These are phyloP conservation scores for Cordia subcordata DNA, from an alignment of 257 asterid species.

Conservation along the genomic window DNA sequence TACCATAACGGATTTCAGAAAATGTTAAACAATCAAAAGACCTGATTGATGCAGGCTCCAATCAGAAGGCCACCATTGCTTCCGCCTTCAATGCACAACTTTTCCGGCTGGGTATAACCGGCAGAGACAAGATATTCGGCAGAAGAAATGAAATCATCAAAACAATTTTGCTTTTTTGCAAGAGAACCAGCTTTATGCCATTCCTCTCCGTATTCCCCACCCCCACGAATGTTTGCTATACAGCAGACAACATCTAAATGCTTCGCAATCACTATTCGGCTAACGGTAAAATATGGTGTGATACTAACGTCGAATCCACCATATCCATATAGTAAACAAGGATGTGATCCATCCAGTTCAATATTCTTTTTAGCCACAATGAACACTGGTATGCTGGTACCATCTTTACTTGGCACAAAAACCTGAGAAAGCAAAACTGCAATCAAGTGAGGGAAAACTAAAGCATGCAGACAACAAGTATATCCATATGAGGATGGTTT, in stretches of 20 bases:
- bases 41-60: constrained; percentile 97
- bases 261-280: constrained; percentile 57
- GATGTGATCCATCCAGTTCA: constrained; percentile 74
- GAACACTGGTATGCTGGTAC: constrained; percentile 67
- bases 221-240: constrained; percentile 93
- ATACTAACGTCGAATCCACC: constrained; percentile 86
- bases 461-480: background rate
- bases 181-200: constrained; percentile 96
- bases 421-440: constrained; percentile 38
- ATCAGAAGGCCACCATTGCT: constrained; percentile 96
- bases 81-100: constrained; percentile 95
- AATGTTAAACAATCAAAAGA: constrained; percentile 17
- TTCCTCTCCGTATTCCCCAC: constrained; percentile 97
- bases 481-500: background rate
- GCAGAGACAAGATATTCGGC: constrained; percentile 73
- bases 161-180: constrained; percentile 79
- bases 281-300: constrained; percentile 59
- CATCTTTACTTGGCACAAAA: constrained; percentile 78
- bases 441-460: constrained; percentile 16
- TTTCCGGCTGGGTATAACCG: constrained; percentile 84
- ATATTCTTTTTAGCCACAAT: constrained; percentile 74
- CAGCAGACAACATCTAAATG: constrained; percentile 70
- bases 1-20: constrained; percentile 1
- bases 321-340: constrained; percentile 76
- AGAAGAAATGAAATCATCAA: constrained; percentile 79